Evolutionary conservation across 2,329 filamentous ascomycete genomes (phyloP), one percentile per base, ranked within the genome.

Genomic region (Leptographium lundbergii): DNA sequence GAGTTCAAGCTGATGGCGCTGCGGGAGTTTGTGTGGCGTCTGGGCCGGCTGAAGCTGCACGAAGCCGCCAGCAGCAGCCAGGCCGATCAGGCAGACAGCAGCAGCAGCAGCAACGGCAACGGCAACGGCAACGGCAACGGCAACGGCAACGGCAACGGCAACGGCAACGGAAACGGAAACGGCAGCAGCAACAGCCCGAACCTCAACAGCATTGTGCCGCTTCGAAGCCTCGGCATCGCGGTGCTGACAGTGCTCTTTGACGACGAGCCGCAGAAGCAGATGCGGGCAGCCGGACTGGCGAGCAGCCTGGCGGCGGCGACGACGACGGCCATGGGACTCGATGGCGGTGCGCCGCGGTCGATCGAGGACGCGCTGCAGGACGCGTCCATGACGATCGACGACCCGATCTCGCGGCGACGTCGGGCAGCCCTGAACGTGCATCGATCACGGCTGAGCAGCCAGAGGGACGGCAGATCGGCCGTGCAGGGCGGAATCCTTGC

Each of bases 201-300:
- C n/a, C 77, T 88, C 62, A 88, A 87, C 64, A 81, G 81, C 57
- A 82, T 96, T 14, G 80, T 97, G 7, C 79, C 85, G 1, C 73
- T 97, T 27, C 87, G 88, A 63, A 85, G 84, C 48, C 75, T 95
- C 57, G 84, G 85, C 14, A 84, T 96, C 36, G 88, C 85, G 2
- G 87, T 89, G 3, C 89, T 96, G 68, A 97, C 89, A 0, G 86
- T 99, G 1, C 87, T 97, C 68, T 97, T 97, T 67, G 91, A 96
- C 64, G 90, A 91, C 59, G 81, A 83, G 47, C 79, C 82, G 10
- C 72, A 83, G 11, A 77, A 75, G 25, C 72, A 73, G 53, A 68
- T n/a, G 42, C 14, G 42, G 42, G 42, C 42, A n/a, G 42, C 42
- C 17, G 19, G 42, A 3, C 19, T 45, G 42, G 42, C 71, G 2